Base-by-base conservation (phyloP, 352 stramenopile genomes). In the Detonula confervacea region DNA sequence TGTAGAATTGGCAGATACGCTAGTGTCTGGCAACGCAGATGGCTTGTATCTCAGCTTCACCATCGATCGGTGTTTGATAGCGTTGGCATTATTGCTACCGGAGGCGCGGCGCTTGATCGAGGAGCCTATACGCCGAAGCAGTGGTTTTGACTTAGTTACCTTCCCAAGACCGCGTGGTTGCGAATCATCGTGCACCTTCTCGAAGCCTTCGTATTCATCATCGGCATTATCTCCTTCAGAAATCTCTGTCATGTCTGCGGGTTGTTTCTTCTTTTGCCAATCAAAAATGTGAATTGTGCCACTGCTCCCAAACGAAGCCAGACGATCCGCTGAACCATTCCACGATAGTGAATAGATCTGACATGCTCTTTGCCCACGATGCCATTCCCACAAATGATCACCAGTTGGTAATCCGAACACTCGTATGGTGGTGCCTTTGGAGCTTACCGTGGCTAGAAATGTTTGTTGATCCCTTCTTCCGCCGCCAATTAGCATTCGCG, bases 1-100 rank as follows among this genome's bases (percentile, higher is more conserved):
- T 49, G 62, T 24, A 71, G 35, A 54, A 42, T 42, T 42, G 16
- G 39, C 39, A 49, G 39, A 49, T 49, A 16, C 12, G 35, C 12
- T 42, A 49, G 39, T 49, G 18, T 39, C 42, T 16, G 33, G 29
- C 3, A 42, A n/a, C 46, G 29, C 7, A 44, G 61, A 60, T 42
- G 66, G 66, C 61, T 67, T 75, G 18, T 67, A 75, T 67, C 65
- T 77, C 33, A 83, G 61, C 37, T 78, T 83, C n/a, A n/a, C n/a
- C n/a, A n/a, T n/a, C 33, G 74, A 83, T 47, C 75, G 75, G 62
- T 78, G 30, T 29, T 77, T 83, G 14, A 59, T 24, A 22, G 67
- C 20, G 42, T 57, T 44, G 6, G 56, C 3, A 29, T 67, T 46
- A 24, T 1, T 69, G n/a, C 29, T 67, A 12, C 54, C 37, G 4